Evolutionary conservation across 495 filamentous ascomycete genomes (phyloP).

Genomic region (Annulohypoxylon nitens): DNA sequence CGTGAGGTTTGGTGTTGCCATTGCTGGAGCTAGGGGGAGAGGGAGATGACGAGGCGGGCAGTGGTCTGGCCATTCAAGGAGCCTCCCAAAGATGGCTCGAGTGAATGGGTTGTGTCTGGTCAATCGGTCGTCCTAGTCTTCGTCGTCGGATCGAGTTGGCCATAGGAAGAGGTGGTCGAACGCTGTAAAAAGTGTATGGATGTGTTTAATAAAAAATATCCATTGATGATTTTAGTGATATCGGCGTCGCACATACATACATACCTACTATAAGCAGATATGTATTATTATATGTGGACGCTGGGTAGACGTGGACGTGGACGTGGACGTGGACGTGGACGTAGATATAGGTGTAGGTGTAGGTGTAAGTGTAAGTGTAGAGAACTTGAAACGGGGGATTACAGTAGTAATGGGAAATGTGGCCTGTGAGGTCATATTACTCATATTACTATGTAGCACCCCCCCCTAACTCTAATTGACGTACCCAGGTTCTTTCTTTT

Average conservation of each 20-base stretch:
- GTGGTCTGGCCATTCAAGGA: slow-evolving; percentile 47
- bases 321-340: not conserved
- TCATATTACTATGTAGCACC: slow-evolving; percentile 42
- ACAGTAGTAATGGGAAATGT: slow-evolving; percentile 20
- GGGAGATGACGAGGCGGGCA: slow-evolving; percentile 18
- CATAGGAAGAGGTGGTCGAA: slow-evolving; percentile 27
- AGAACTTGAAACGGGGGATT: not conserved
- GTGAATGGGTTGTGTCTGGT: slow-evolving; percentile 17
- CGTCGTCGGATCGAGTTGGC: slow-evolving; percentile 32
- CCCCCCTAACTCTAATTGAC: slow-evolving; percentile 6
- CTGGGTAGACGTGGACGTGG: not conserved
- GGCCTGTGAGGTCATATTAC: slow-evolving; percentile 48
- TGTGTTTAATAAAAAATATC: not conserved
- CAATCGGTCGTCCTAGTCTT: slow-evolving; percentile 21
- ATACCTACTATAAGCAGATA: not conserved
- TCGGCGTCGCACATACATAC: slow-evolving; percentile 24
- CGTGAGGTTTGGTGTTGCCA: slow-evolving; percentile 30
- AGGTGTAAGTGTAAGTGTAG: not conserved
- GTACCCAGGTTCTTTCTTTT: not conserved
- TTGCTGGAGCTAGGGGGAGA: slow-evolving; percentile 27
- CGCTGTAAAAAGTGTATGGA: not conserved
- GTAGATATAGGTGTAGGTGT: not conserved
- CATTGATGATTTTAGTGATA: not conserved
- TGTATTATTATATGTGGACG: not conserved
- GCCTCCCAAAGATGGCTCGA: slow-evolving; percentile 28